Evolutionary conservation across 176 grass and related monocot genomes (phyloP), one percentile per base, ranked within the genome.

Genomic region (Aegilops speltoides): DNA sequence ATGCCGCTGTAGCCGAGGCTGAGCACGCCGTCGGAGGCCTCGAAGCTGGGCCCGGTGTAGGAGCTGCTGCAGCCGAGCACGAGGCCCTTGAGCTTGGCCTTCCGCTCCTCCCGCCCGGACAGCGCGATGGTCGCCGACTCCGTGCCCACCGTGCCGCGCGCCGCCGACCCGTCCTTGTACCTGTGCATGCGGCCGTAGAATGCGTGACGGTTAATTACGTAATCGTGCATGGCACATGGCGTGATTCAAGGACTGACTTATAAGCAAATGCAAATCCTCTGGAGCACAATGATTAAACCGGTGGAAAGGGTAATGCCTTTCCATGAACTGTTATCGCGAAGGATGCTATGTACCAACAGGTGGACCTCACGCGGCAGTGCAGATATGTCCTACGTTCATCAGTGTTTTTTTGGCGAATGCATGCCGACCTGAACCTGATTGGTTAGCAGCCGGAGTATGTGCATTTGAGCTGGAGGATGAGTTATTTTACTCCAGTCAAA

Each of bases 121-220:
- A 94, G 87, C 81, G 72, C 90, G 79, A 99, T 88, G 46, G 97
- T 99, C 57, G 90, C 92, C 52, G 92, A 91, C 75, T 99, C 97
- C 12, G 84, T 91, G 79, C 90, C 94, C 81, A 91, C 93, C 60
- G 90, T 66, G 64, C 94, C 94, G 50, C 80, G 82, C 61, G 92
- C 94, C 38, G 73, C 64, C 85, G 97, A 96, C n/a, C 92, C 94
- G 60, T 99, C 97, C 67, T 79, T 84, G 87, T 99, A 99, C 85
- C 97, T 99, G 90, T 61, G 59, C 50, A 43, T 15, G 52, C 72
- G 45, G 13, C 12, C 45, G 77, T 13, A 7, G 26, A 62, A 32
- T 40, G 50, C 54, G 19, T 8, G 9, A 23, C 67, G 3, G 76
- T 82, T 78, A 69, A 15, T 22, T 3, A 65, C 74, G 26, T 29